Conservation (phyloP, 257 asterid genomes). For the Vinca minor region DNA sequence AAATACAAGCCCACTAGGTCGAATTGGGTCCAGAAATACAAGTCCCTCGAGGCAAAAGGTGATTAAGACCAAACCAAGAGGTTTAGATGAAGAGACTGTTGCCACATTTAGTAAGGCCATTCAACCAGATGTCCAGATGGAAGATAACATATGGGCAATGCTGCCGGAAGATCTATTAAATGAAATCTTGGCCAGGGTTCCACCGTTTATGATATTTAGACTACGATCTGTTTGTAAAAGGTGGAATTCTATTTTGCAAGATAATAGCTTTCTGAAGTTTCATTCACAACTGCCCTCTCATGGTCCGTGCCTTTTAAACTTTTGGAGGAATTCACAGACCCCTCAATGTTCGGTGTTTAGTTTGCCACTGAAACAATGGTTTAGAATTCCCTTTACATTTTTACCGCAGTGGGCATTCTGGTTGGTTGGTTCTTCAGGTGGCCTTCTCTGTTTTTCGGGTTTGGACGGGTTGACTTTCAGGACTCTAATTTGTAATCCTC, state of each 20-base stretch:
- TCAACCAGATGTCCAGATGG: conserved; percentile 90
- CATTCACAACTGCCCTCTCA: conserved; percentile 96
- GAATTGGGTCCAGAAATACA: conserved; percentile 78
- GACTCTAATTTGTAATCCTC: conserved; percentile 79
- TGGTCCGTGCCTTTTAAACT: conserved; percentile 93
- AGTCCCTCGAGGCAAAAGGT: conserved; percentile 90
- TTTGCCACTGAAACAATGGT: conserved; percentile 94
- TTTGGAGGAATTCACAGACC: conserved; percentile 75
- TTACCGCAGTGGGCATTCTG: conserved; percentile 92
- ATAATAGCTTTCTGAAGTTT: conserved; percentile 73
- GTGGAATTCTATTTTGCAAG: conserved; percentile 91
- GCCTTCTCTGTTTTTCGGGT: conserved; percentile 90
- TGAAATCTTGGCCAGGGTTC: conserved; percentile 88
- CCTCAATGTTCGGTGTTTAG: conserved; percentile 94
- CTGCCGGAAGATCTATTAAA: conserved; percentile 86
- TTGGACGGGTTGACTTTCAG: conserved; percentile 70
- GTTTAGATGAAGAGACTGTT: conserved; percentile 88
- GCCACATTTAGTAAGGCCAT: conserved; percentile 51
- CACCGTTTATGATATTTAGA: conserved; percentile 87
- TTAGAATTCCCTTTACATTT: conserved; percentile 78
- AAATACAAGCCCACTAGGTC: conserved; percentile 77
- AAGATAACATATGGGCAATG: conserved; percentile 93
- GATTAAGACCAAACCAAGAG: conserved; percentile 83
- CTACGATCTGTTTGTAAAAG: conserved; percentile 93
- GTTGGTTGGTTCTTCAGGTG: conserved; percentile 97